phyloP scores from a whole-genome alignment of 2,329 filamentous ascomycete species.

The Sarocladium brachiariae region DNA sequence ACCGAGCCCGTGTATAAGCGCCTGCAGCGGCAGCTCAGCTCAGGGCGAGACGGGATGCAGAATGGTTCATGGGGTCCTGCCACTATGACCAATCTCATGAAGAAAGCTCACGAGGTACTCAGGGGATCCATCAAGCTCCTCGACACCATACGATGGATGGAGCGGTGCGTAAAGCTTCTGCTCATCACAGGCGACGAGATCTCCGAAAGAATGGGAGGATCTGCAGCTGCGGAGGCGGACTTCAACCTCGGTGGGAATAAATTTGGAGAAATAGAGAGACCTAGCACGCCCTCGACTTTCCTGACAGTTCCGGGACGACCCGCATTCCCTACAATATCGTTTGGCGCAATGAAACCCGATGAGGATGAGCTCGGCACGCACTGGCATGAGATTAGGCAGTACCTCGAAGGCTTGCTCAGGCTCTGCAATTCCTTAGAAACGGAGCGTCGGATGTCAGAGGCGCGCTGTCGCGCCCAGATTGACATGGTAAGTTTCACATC shows the following conservation, averaged over 20 bases:
- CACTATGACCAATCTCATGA: constrained; percentile 40
- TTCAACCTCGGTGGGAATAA: constrained; percentile 19
- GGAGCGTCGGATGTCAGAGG: constrained; percentile 38
- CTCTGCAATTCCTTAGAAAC: constrained; percentile 39
- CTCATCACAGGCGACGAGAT: constrained; percentile 37
- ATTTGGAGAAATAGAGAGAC: constrained; percentile 16
- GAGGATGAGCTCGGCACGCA: constrained; percentile 27
- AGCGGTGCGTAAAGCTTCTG: constrained; percentile 36
- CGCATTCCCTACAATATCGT: not conserved
- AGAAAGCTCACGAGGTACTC: constrained; percentile 38
- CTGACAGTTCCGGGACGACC: constrained; percentile 8
- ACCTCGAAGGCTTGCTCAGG: constrained; percentile 35
- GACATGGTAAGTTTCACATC: constrained; percentile 32
- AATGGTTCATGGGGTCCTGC: constrained; percentile 28
- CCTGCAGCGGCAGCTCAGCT: constrained; percentile 18
- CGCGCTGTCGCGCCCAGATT: constrained; percentile 38
- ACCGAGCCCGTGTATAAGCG: constrained; percentile 21
- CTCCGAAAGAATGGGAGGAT: constrained; percentile 22
- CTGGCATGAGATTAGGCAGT: constrained; percentile 41
- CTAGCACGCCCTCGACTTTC: constrained; percentile 18
- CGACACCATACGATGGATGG: constrained; percentile 41
- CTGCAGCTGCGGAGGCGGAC: constrained; percentile 11
- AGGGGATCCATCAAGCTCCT: constrained; percentile 38
- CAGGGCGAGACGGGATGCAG: constrained; percentile 17
- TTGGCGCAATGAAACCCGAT: not conserved